Percentiles rank a stretch among this genome's conserved stretches.
Evolutionary conservation across 2,329 filamentous ascomycete genomes (phyloP).

Genomic region (Monilinia laxa): DNA sequence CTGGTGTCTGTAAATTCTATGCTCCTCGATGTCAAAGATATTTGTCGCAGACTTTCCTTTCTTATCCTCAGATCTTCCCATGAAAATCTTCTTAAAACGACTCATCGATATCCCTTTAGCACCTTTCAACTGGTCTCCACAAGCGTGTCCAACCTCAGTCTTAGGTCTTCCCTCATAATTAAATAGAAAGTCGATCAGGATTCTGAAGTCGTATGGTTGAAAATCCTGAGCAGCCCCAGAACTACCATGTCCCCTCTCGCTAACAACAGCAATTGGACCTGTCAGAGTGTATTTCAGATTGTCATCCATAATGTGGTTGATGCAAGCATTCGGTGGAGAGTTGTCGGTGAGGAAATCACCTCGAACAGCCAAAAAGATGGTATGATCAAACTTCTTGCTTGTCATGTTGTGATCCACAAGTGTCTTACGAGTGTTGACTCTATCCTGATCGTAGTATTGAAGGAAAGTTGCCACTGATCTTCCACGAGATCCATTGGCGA

Average conservation of each 20-base stretch:
- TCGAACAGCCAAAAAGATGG: neutral
- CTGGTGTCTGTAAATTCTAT: neutral
- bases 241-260: neutral
- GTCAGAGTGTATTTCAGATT: neutral
- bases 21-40: neutral
- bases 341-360: neutral
- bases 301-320: neutral
- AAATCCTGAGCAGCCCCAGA: neutral
- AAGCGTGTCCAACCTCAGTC: neutral
- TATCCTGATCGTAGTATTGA: slow-evolving; percentile 12
- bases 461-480: neutral
- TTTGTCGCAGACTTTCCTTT: neutral
- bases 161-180: slow-evolving; percentile 4
- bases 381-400: slow-evolving; percentile 15
- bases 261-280: slow-evolving; percentile 7
- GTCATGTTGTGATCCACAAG: slow-evolving; percentile 8
- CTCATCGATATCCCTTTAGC: neutral
- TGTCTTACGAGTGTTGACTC: neutral
- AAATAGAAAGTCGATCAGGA: slow-evolving; percentile 7
- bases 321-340: neutral
- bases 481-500: slow-evolving; percentile 1
- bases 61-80: neutral
- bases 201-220: slow-evolving; percentile 1
- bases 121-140: neutral
- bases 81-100: neutral